Percentiles rank a stretch among this genome's conserved stretches.
Conservation (phyloP, 2,329 filamentous ascomycete species). For the Podosphaera fusca region DNA sequence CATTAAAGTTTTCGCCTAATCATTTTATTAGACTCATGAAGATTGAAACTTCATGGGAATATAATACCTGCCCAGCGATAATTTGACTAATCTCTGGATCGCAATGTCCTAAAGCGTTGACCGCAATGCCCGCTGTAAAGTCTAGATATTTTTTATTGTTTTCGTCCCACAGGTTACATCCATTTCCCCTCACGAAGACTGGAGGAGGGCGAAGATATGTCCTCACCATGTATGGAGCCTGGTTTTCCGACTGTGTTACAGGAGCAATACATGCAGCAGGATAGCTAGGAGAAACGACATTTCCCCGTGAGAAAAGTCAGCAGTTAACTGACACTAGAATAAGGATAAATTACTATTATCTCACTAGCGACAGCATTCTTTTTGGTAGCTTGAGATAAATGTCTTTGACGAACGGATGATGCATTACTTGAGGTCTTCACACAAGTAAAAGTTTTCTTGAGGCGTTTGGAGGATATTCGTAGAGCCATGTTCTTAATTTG, state of each 20-base stretch:
- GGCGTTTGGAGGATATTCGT: too few relatives aligned
- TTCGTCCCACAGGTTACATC: constrained; percentile 73
- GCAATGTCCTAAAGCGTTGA: constrained; percentile 79
- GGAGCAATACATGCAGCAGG: constrained; percentile 52
- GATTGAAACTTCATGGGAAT: not conserved
- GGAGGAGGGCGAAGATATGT: constrained; percentile 81
- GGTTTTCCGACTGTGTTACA: constrained; percentile 43
- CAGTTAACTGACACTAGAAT: not conserved
- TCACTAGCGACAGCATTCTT: too few relatives aligned
- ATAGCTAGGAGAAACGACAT: constrained; percentile 37
- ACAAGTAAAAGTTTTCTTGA: too few relatives aligned
- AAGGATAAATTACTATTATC: too few relatives aligned
- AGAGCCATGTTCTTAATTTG: too few relatives aligned
- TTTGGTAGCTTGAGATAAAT: too few relatives aligned
- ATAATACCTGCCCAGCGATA: constrained; percentile 48
- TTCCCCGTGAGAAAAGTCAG: constrained; percentile 5
- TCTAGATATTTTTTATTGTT: constrained; percentile 81
- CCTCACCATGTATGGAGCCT: constrained; percentile 76
- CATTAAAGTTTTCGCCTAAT: constrained; percentile 47
- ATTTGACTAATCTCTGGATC: constrained; percentile 57
- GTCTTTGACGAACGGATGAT: too few relatives aligned
- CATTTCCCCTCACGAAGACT: constrained; percentile 72
- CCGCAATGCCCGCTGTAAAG: constrained; percentile 87
- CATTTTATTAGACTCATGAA: not conserved
- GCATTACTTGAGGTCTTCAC: too few relatives aligned